Conservation (phyloP, 148 eudicot species). For the Amaranthus cruentus region DNA sequence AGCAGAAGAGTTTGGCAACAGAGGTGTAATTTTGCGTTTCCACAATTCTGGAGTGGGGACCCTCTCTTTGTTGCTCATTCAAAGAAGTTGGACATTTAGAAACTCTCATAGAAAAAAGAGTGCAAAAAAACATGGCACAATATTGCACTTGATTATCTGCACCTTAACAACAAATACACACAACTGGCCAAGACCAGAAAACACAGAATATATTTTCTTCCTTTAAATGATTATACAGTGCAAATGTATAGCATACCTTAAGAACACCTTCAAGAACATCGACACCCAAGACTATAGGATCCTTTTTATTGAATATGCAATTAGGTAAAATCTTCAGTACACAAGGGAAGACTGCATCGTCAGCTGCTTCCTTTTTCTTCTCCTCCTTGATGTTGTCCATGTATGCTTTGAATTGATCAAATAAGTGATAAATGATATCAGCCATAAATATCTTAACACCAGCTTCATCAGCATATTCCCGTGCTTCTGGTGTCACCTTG, state of each 20-base stretch:
- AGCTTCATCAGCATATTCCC: conserved; percentile 80
- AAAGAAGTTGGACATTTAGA: too few relatives aligned
- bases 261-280: conserved; percentile 74
- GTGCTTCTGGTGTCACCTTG: conserved; percentile 88
- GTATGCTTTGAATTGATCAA: conserved; percentile 87
- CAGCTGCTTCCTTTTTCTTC: conserved; percentile 87
- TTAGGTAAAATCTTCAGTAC: conserved; percentile 66
- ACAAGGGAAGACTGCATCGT: conserved; percentile 90
- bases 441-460: conserved; percentile 81
- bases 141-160: not conserved
- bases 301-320: conserved; percentile 81
- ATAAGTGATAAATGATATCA: conserved; percentile 80
- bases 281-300: conserved; percentile 91
- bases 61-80: too few relatives aligned
- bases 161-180: not conserved
- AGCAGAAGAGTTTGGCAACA: not conserved
- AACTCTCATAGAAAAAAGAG: too few relatives aligned
- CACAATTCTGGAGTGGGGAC: too few relatives aligned
- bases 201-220: not conserved
- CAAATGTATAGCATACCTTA: conserved; percentile 43
- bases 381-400: conserved; percentile 84
- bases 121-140: not conserved
- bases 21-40: too few relatives aligned
- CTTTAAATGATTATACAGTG: not conserved
- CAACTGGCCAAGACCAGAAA: conserved; percentile 1